A percentile compares a stretch with the other conserved stretches of the same genome.
These are phyloP conservation scores for Gossypium bickii DNA, from an alignment of 345 rosid genomes.

Conservation along the genomic window DNA sequence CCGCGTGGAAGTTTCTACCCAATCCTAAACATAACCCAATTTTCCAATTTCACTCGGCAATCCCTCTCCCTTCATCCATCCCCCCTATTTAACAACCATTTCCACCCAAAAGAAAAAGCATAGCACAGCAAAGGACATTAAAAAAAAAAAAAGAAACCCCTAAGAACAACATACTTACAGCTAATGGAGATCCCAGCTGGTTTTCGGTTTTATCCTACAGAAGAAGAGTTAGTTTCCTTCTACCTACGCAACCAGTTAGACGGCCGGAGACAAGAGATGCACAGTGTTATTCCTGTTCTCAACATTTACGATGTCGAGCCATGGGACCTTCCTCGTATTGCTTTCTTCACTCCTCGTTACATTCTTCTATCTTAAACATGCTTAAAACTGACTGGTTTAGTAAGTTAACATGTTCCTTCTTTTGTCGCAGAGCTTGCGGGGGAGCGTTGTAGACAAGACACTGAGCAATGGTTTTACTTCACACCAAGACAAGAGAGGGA, in stretches of 20 bases:
- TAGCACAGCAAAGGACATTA: neutral
- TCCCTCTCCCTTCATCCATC: neutral
- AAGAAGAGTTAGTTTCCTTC: constrained; percentile 79
- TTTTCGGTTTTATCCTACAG: constrained; percentile 86
- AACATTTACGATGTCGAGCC: constrained; percentile 64
- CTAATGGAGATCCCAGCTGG: constrained; percentile 41
- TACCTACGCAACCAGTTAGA: constrained; percentile 66
- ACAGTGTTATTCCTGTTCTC: constrained; percentile 57
- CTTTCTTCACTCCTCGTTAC: constrained; percentile 3
- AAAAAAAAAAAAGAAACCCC: neutral
- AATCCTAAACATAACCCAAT: constrained; percentile 14
- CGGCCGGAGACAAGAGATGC: constrained; percentile 46
- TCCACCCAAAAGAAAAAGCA: neutral
- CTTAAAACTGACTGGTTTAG: neutral
- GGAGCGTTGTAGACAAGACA: constrained; percentile 50
- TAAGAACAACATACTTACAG: constrained; percentile 4
- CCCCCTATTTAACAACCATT: neutral
- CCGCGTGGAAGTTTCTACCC: constrained; percentile 51
- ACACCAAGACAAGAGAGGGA: constrained; percentile 79
- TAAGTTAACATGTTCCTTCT: constrained; percentile 7
- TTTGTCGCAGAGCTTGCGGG: constrained; percentile 57
- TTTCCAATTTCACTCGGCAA: constrained; percentile 64
- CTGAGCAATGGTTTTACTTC: constrained; percentile 97
- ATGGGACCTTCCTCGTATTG: constrained; percentile 65
- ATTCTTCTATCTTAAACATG: neutral